These are phyloP conservation scores for Sutorius eximius DNA, from an alignment of 1,284 basidiomycete species.

Conservation along the genomic window DNA sequence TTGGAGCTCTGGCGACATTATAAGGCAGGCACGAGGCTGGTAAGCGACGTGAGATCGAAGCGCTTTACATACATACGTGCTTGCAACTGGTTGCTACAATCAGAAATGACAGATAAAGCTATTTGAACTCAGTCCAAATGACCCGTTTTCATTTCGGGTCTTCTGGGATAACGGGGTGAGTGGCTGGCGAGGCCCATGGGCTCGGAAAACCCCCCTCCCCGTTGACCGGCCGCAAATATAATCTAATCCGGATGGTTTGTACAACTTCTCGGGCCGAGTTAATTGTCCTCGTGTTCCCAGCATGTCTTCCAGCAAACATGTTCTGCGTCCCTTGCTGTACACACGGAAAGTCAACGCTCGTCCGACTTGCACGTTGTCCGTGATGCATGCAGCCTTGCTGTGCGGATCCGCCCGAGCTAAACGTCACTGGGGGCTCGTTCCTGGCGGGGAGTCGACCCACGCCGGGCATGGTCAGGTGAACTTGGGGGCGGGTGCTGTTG, in stretches of 20 bases:
- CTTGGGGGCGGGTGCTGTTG: not conserved
- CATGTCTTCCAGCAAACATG: slow-evolving; percentile 3
- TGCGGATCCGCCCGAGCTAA: not conserved
- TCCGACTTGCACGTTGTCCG: slow-evolving; percentile 16
- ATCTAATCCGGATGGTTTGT: not conserved
- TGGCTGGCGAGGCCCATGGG: slow-evolving; percentile 1
- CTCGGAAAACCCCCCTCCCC: slow-evolving; percentile 16
- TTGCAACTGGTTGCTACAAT: slow-evolving; percentile 2
- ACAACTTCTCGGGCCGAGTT: slow-evolving; percentile 19
- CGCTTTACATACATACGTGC: slow-evolving; percentile 24
- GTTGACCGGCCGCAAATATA: not conserved
- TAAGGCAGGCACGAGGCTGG: slow-evolving; percentile 36
- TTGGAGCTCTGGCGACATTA: slow-evolving; percentile 27
- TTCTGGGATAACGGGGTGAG: slow-evolving; percentile 24
- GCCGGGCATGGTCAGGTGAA: not conserved
- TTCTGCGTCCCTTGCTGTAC: slow-evolving; percentile 14
- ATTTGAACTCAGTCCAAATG: slow-evolving; percentile 23
- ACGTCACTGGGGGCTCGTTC: not conserved
- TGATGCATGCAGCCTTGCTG: slow-evolving; percentile 9
- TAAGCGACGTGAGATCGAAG: slow-evolving; percentile 36
- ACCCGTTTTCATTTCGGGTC: slow-evolving; percentile 31
- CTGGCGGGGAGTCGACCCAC: not conserved
- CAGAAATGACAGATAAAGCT: slow-evolving; percentile 19
- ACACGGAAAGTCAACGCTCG: not conserved
- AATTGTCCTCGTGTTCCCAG: slow-evolving; percentile 30